These are phyloP conservation scores for Grammothele lineata DNA, from an alignment of 768 basidiomycete species.

Conservation along the genomic window DNA sequence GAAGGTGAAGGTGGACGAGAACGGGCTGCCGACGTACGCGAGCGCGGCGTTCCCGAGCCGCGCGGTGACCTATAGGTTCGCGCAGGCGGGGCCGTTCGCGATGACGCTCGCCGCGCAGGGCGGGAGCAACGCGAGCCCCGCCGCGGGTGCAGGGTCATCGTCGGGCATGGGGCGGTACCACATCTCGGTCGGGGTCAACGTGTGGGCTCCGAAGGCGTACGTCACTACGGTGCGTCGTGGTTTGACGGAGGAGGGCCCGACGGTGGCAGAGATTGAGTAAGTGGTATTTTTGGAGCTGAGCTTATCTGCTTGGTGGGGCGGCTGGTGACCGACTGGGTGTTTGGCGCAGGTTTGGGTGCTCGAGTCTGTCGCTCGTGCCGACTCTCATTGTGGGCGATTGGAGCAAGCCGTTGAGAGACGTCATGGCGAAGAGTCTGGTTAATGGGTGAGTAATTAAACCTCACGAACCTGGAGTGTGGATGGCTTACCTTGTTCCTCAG, in stretches of 20 bases:
- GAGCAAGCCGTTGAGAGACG: conserved; percentile 11
- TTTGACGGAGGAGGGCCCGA: conserved; percentile 15
- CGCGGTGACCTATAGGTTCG: conserved; percentile 17
- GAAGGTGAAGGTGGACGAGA: background rate
- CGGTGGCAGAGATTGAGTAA: conserved; percentile 22
- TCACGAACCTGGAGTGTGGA: background rate
- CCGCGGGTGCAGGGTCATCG: background rate
- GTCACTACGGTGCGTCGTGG: conserved; percentile 20
- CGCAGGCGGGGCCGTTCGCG: conserved; percentile 19
- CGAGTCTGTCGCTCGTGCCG: conserved; percentile 1
- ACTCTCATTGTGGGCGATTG: conserved; percentile 16
- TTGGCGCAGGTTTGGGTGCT: conserved; percentile 11
- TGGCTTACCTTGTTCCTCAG: conserved; percentile 1
- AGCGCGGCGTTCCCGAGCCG: conserved; percentile 9
- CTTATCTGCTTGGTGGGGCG: too few species aligned
- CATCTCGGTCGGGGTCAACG: conserved; percentile 20
- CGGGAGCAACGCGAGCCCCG: too few species aligned
- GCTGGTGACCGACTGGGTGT: background rate
- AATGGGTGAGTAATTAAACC: conserved; percentile 1
- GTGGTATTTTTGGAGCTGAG: background rate
- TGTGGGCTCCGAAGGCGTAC: conserved; percentile 19
- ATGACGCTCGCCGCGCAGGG: conserved; percentile 15
- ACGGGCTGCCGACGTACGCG: conserved; percentile 19
- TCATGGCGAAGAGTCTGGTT: conserved; percentile 12
- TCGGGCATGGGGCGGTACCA: conserved; percentile 12